Evolutionary conservation across 177 flowering plant species (phyloP).

Genomic region (Vitis hybrid): DNA sequence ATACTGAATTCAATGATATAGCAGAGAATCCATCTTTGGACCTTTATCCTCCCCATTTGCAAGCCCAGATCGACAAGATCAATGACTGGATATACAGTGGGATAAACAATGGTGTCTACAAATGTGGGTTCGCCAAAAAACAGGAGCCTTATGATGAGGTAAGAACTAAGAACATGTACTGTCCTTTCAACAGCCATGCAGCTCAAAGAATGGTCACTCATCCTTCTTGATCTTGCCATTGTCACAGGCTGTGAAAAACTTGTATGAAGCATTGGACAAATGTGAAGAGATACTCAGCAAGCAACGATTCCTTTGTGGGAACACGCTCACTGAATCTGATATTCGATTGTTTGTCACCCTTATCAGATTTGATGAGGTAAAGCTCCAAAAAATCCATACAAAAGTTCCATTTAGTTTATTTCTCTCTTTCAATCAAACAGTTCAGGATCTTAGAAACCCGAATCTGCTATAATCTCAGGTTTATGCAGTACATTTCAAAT

Average conservation of each 20-base stretch:
- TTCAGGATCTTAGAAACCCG: neutral
- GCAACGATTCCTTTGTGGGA: constrained; percentile 83
- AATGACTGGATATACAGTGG: constrained; percentile 80
- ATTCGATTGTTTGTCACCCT: constrained; percentile 90
- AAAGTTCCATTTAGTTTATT: neutral
- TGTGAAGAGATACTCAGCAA: constrained; percentile 83
- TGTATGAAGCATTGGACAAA: constrained; percentile 79
- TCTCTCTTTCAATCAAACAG: neutral
- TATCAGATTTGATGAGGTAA: constrained; percentile 95
- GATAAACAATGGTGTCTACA: constrained; percentile 94
- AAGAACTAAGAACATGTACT: constrained; percentile 2
- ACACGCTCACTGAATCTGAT: constrained; percentile 79
- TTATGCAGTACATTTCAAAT: constrained; percentile 94
- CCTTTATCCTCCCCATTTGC: constrained; percentile 75
- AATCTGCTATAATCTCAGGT: constrained; percentile 47
- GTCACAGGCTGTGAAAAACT: constrained; percentile 61
- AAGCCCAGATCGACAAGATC: constrained; percentile 59
- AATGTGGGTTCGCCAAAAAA: constrained; percentile 86
- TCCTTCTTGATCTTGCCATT: neutral
- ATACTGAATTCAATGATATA: constrained; percentile 77
- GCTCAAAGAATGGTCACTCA: neutral
- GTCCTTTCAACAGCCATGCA: too few relatives aligned
- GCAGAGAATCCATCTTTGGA: constrained; percentile 79
- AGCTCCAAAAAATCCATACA: neutral
- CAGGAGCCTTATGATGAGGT: constrained; percentile 93